A percentile compares a stretch with the other conserved stretches of the same genome.
phyloP scores from a whole-genome alignment of 1,139 yeast species.

The Spathaspora sp. region DNA sequence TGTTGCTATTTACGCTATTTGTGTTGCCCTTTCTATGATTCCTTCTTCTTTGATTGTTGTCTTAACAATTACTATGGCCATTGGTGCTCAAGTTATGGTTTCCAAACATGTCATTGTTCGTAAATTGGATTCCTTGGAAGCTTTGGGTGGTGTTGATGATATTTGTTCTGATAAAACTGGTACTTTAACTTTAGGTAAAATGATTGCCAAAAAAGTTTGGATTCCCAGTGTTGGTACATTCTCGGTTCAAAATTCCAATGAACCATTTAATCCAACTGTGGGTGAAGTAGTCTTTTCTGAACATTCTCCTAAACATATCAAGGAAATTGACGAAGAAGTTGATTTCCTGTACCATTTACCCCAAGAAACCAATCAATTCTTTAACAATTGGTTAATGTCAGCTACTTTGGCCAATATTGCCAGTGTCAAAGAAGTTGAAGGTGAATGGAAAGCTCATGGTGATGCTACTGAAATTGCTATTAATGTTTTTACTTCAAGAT shows the following conservation, averaged over 20 bases:
- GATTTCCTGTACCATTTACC: constrained; percentile 26
- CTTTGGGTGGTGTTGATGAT: constrained; percentile 77
- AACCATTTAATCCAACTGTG: constrained; percentile 70
- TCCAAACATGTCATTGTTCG: constrained; percentile 70
- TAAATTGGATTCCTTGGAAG: constrained; percentile 76
- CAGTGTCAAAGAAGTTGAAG: constrained; percentile 42
- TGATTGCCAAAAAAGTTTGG: constrained; percentile 75
- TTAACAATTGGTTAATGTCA: constrained; percentile 51
- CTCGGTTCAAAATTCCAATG: constrained; percentile 57
- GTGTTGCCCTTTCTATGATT: constrained; percentile 81
- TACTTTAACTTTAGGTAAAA: constrained; percentile 76
- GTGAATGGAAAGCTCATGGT: constrained; percentile 74
- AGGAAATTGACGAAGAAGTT: constrained; percentile 39
- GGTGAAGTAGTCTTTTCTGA: constrained; percentile 52
- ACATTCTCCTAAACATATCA: constrained; percentile 42
- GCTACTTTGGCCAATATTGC: constrained; percentile 80
- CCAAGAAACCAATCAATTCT: constrained; percentile 21
- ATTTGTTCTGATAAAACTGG: constrained; percentile 64
- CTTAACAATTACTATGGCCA: constrained; percentile 82
- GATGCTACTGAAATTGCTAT: constrained; percentile 87
- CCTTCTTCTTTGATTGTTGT: constrained; percentile 82
- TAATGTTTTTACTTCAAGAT: constrained; percentile 65
- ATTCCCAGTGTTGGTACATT: constrained; percentile 74
- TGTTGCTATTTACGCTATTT: constrained; percentile 81
- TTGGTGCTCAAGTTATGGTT: constrained; percentile 81